A percentile compares a stretch with the other conserved stretches of the same genome.
Conservation (phyloP, 2,329 filamentous ascomycete genomes). For the Ophiostoma australiae region DNA sequence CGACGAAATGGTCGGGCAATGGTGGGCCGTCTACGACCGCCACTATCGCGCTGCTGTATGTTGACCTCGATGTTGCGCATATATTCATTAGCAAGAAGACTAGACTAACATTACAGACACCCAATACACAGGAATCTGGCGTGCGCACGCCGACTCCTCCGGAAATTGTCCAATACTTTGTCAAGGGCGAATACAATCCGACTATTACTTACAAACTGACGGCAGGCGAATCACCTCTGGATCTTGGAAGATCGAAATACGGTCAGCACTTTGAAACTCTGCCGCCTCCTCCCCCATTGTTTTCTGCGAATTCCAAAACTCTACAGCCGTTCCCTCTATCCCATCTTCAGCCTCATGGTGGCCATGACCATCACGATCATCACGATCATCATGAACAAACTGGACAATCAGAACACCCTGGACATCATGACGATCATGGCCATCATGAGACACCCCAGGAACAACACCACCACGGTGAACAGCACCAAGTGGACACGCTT, state of each 20-base stretch:
- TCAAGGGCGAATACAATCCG: conserved; percentile 50
- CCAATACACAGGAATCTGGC: not conserved
- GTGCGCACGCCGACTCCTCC: conserved; percentile 26
- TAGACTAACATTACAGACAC: conserved; percentile 7
- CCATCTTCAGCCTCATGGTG: conserved; percentile 12
- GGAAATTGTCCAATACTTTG: conserved; percentile 48
- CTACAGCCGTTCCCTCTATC: conserved; percentile 21
- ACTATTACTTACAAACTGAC: conserved; percentile 32
- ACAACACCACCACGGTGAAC: not conserved
- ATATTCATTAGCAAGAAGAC: not conserved
- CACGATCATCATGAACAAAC: conserved; percentile 16
- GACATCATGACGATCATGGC: conserved; percentile 9
- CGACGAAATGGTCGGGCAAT: conserved; percentile 76
- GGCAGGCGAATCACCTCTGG: conserved; percentile 35
- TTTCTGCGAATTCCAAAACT: conserved; percentile 27
- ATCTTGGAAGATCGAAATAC: conserved; percentile 28
- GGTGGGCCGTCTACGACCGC: conserved; percentile 92
- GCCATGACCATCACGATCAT: conserved; percentile 22
- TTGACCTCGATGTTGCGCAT: conserved; percentile 18
- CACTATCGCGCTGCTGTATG: conserved; percentile 63
- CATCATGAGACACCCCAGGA: conserved; percentile 21
- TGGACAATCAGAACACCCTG: no score
- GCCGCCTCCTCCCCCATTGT: conserved; percentile 28
- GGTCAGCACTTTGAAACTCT: conserved; percentile 33
- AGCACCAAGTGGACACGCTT: not conserved